These are phyloP conservation scores for Inonotus hispidus DNA, from an alignment of 1,284 basidiomycete species.

Conservation along the genomic window DNA sequence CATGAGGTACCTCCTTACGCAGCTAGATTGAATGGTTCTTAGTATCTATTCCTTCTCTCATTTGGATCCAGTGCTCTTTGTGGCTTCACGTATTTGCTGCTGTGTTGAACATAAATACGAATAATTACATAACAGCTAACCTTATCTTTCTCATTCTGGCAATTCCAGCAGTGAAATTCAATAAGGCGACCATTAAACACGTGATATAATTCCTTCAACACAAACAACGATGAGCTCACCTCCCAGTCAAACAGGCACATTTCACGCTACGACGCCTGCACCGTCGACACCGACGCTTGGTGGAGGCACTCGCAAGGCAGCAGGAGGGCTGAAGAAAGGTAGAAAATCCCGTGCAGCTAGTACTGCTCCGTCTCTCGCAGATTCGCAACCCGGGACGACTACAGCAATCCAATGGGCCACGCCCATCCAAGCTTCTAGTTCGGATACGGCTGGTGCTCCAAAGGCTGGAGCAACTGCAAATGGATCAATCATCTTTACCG, in stretches of 20 bases:
- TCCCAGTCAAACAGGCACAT: neutral
- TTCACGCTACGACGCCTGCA: slow-evolving; percentile 7
- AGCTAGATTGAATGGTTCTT: slow-evolving; percentile 1
- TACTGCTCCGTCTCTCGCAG: slow-evolving; percentile 11
- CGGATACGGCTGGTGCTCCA: slow-evolving; percentile 13
- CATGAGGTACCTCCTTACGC: neutral
- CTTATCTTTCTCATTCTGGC: neutral
- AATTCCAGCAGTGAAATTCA: neutral
- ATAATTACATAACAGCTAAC: no score
- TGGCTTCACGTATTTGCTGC: neutral
- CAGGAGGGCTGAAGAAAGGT: slow-evolving; percentile 7
- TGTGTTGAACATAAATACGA: neutral
- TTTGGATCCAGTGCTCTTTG: neutral
- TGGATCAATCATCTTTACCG: slow-evolving; percentile 25
- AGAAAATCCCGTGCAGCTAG: slow-evolving; percentile 17
- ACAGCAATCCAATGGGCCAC: slow-evolving; percentile 15
- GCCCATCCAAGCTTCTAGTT: slow-evolving; percentile 6
- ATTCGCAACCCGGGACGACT: slow-evolving; percentile 1
- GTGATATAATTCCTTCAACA: neutral
- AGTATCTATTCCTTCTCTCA: neutral
- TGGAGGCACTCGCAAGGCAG: slow-evolving; percentile 5
- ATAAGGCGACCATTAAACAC: neutral
- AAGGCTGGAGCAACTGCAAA: slow-evolving; percentile 14
- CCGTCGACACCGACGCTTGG: slow-evolving; percentile 8
- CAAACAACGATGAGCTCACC: slow-evolving; percentile 14